phyloP scores from a whole-genome alignment of 805 yeast species.

The Candida takata region DNA sequence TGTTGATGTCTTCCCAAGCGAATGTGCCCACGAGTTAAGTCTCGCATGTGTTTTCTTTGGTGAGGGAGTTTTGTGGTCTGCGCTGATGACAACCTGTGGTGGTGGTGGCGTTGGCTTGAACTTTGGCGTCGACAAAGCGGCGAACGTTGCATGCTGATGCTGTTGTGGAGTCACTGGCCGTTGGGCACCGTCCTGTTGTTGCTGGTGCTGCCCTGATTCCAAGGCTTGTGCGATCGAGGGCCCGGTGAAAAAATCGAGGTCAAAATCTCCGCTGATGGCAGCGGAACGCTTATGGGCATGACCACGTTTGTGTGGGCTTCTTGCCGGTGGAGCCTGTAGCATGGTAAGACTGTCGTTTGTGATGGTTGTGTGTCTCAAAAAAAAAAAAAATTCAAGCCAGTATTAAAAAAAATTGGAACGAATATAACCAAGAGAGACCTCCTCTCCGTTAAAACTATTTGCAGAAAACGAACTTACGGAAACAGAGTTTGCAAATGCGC shows the following conservation, averaged over 20 bases:
- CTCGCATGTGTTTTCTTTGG: constrained; percentile 26
- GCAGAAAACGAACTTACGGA: no score
- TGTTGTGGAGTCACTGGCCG: constrained; percentile 1
- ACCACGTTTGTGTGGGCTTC: constrained; percentile 34
- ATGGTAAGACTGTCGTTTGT: no score
- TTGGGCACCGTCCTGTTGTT: not conserved
- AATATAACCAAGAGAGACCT: no score
- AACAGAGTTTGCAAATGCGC: no score
- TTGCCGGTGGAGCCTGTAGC: constrained; percentile 17
- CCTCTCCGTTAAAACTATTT: no score
- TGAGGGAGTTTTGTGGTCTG: constrained; percentile 14
- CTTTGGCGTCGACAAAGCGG: not conserved
- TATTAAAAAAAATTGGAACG: no score
- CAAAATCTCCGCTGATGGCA: constrained; percentile 85
- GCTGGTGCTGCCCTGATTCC: no score
- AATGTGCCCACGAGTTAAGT: constrained; percentile 34
- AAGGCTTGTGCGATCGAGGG: constrained; percentile 3
- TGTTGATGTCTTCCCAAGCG: constrained; percentile 16
- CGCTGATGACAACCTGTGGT: constrained; percentile 11
- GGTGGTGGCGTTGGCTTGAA: no score
- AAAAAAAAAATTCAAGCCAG: no score
- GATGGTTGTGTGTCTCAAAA: no score
- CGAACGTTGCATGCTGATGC: not conserved
- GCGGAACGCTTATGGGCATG: constrained; percentile 84
- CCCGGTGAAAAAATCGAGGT: constrained; percentile 25